Evolutionary conservation across 352 stramenopile genomes (phyloP).

Genomic region (Phytophthora crassamura): DNA sequence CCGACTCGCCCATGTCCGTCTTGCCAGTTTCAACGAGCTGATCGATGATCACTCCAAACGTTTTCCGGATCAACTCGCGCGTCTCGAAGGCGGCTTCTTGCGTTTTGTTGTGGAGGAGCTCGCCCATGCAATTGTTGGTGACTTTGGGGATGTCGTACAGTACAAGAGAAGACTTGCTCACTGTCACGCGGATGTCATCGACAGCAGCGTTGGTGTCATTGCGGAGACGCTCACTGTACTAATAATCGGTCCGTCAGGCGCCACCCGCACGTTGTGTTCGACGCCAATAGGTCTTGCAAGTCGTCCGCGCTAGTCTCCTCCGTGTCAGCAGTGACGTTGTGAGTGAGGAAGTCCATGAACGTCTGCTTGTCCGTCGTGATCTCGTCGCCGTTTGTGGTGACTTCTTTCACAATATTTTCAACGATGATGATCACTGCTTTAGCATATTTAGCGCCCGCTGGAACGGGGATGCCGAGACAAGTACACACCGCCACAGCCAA

Average conservation of each 20-base stretch:
- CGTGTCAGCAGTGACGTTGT: slow-evolving; percentile 25
- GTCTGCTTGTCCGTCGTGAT: slow-evolving; percentile 20
- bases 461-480: slow-evolving; percentile 22
- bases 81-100: slow-evolving; percentile 27
- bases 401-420: slow-evolving; percentile 32
- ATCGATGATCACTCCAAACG: slow-evolving; percentile 29
- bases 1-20: slow-evolving; percentile 21
- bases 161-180: slow-evolving; percentile 22
- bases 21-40: slow-evolving; percentile 25
- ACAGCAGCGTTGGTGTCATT: slow-evolving; percentile 17
- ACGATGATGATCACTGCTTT: slow-evolving; percentile 16
- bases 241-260: slow-evolving; percentile 22
- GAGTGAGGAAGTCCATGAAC: slow-evolving; percentile 29
- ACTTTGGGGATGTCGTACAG: slow-evolving; percentile 27
- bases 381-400: slow-evolving; percentile 25
- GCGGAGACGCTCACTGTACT: slow-evolving; percentile 12
- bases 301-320: slow-evolving; percentile 15
- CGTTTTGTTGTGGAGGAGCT: slow-evolving; percentile 27
- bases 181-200: slow-evolving; percentile 24
- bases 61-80: slow-evolving; percentile 28
- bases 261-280: slow-evolving; percentile 24
- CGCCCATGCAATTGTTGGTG: slow-evolving; percentile 30
- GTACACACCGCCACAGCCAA: slow-evolving; percentile 22
- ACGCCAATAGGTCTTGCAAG: slow-evolving; percentile 22
- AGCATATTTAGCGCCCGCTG: slow-evolving; percentile 18